Percentiles rank a stretch among this genome's conserved stretches.
Evolutionary conservation across 2,329 filamentous ascomycete species (phyloP).

Genomic region (Onygenales sp.): DNA sequence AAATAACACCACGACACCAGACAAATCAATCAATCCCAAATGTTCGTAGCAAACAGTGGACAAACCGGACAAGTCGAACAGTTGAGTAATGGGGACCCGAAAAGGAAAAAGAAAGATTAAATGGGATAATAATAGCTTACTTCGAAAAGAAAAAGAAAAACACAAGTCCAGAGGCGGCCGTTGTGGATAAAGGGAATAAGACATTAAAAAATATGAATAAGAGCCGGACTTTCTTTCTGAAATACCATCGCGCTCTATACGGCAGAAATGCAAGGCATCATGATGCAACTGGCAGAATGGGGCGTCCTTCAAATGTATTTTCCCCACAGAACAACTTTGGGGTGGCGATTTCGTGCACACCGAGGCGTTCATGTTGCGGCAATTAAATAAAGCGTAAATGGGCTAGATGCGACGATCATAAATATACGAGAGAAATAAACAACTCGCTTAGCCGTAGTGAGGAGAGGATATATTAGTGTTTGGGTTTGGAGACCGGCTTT

Average conservation of each 20-base stretch:
- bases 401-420: not conserved
- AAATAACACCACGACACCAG: not conserved
- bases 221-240: not conserved
- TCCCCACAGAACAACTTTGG: not conserved
- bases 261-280: not conserved
- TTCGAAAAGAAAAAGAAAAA: not conserved
- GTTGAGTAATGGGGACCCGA: not conserved
- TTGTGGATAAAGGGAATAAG: not conserved
- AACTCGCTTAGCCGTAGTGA: not conserved
- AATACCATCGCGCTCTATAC: not conserved
- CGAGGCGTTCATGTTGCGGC: not conserved
- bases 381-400: not conserved
- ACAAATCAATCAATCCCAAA: not conserved
- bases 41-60: not conserved
- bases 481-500: not conserved
- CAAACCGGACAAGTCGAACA: not conserved
- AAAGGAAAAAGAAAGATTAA: not conserved
- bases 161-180: not conserved
- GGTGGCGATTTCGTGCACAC: not conserved
- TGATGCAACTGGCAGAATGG: not conserved
- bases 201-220: not conserved
- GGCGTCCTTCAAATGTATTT: not conserved
- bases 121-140: not conserved
- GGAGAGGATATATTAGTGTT: not conserved
- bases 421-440: not conserved